Conservation (phyloP, 2,329 filamentous ascomycete genomes). For the Chrysoporthe deuterocubensis region DNA sequence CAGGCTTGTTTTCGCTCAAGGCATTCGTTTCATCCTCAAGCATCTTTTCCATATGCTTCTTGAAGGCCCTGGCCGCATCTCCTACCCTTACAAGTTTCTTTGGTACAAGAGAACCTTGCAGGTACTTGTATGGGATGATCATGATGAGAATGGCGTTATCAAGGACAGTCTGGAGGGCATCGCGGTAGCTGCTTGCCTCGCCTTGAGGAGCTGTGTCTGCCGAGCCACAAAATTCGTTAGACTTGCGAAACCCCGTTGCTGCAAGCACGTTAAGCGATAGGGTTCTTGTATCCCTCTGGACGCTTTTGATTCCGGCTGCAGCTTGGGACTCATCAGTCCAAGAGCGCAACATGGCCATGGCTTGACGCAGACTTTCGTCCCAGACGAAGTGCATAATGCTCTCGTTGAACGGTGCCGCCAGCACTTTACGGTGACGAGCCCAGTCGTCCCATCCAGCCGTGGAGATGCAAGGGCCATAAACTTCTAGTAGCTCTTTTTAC, state of each 20-base stretch:
- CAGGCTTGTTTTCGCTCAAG: slow-evolving; percentile 29
- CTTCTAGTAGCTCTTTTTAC: slow-evolving; percentile 32
- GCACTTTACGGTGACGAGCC: slow-evolving; percentile 36
- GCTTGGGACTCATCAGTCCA: slow-evolving; percentile 26
- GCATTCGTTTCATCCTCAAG: slow-evolving; percentile 32
- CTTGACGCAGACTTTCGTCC: slow-evolving; percentile 34
- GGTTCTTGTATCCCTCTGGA: slow-evolving; percentile 33
- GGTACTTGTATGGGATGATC: slow-evolving; percentile 30
- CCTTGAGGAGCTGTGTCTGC: slow-evolving; percentile 21
- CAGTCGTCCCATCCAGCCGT: slow-evolving; percentile 37
- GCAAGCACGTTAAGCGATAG: slow-evolving; percentile 38
- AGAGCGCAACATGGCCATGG: slow-evolving; percentile 32
- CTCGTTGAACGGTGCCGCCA: slow-evolving; percentile 38
- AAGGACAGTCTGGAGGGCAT: slow-evolving; percentile 35
- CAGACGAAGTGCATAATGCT: slow-evolving; percentile 37
- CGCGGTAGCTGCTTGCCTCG: slow-evolving; percentile 32
- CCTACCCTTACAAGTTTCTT: slow-evolving; percentile 29
- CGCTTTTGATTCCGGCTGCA: slow-evolving; percentile 26
- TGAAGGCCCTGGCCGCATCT: slow-evolving; percentile 31
- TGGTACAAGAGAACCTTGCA: slow-evolving; percentile 28
- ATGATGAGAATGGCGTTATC: slow-evolving; percentile 35
- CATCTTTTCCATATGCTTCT: slow-evolving; percentile 34
- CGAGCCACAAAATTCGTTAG: slow-evolving; percentile 33
- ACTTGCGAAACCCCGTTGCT: slow-evolving; percentile 32
- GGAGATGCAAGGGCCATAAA: slow-evolving; percentile 38